A percentile compares a stretch with the other conserved stretches of the same genome.
phyloP scores from a whole-genome alignment of 2,329 filamentous ascomycete genomes.

The Phoma sp. region DNA sequence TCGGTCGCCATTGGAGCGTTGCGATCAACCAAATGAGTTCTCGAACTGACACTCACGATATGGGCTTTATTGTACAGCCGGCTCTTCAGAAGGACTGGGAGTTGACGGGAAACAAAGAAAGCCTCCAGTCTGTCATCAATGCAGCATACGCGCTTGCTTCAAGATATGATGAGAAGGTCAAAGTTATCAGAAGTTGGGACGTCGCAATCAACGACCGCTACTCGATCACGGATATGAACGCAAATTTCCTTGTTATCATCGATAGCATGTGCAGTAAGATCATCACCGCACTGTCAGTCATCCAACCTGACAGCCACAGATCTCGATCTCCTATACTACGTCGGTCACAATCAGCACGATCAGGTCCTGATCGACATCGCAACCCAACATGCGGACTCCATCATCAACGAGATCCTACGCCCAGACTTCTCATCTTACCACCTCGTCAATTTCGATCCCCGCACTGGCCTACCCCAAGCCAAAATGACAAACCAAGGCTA shows the following conservation, averaged over 20 bases:
- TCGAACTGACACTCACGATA: constrained; percentile 60
- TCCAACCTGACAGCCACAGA: constrained; percentile 26
- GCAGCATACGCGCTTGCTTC: constrained; percentile 55
- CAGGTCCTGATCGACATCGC: constrained; percentile 44
- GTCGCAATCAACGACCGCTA: constrained; percentile 47
- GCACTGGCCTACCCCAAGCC: constrained; percentile 52
- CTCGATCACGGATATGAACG: constrained; percentile 43
- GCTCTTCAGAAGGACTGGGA: constrained; percentile 57
- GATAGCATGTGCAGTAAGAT: constrained; percentile 50
- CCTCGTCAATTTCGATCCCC: constrained; percentile 55
- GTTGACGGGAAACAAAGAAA: constrained; percentile 50
- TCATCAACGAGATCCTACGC: constrained; percentile 45
- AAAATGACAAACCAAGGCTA: constrained; percentile 58
- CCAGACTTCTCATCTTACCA: constrained; percentile 49
- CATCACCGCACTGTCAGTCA: background rate
- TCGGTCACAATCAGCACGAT: constrained; percentile 39
- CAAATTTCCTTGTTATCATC: constrained; percentile 52
- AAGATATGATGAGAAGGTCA: constrained; percentile 50
- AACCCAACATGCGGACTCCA: constrained; percentile 47
- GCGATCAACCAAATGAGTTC: constrained; percentile 42
- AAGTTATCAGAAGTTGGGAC: constrained; percentile 59
- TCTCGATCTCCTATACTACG: constrained; percentile 49
- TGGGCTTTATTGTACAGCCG: constrained; percentile 61
- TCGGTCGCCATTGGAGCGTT: constrained; percentile 41
- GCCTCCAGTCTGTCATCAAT: constrained; percentile 49